A percentile compares a stretch with the other conserved stretches of the same genome.
phyloP scores from a whole-genome alignment of 345 rosid genomes.

The Cardamine resedifolia region DNA sequence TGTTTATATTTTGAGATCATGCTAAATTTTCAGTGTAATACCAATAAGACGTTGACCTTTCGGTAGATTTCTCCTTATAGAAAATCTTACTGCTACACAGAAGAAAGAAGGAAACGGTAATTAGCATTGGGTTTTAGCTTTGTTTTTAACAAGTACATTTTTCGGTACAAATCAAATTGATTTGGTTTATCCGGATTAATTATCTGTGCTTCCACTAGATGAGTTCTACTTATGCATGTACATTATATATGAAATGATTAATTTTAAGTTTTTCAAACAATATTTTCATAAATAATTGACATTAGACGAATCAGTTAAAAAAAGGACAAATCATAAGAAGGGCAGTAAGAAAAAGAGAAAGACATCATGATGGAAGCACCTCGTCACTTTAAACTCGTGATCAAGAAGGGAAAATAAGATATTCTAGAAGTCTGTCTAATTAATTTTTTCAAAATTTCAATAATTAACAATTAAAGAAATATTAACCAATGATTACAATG shows the following conservation, averaged over 20 bases:
- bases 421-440: constrained; percentile 10
- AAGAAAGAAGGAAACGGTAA: too few relatives aligned
- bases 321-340: constrained; percentile 13
- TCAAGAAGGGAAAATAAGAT: constrained; percentile 6
- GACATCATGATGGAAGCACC: constrained; percentile 34
- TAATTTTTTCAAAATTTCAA: background rate
- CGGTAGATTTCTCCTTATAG: too few relatives aligned
- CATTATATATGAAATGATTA: background rate
- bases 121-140: too few relatives aligned
- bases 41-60: background rate
- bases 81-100: too few relatives aligned
- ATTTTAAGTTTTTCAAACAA: background rate
- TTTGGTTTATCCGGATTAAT: background rate
- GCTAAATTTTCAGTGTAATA: background rate
- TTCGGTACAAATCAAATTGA: too few relatives aligned
- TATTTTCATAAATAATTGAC: background rate
- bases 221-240: background rate
- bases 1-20: too few relatives aligned
- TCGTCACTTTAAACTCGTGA: constrained; percentile 40
- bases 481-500: constrained; percentile 28
- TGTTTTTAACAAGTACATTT: too few relatives aligned
- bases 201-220: background rate
- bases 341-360: constrained; percentile 8
- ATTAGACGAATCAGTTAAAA: background rate
- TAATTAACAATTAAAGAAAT: background rate